A percentile compares a stretch with the other conserved stretches of the same genome.
These are phyloP conservation scores for Chlorella sp. DNA, from an alignment of 139 green algal genomes.

Conservation along the genomic window DNA sequence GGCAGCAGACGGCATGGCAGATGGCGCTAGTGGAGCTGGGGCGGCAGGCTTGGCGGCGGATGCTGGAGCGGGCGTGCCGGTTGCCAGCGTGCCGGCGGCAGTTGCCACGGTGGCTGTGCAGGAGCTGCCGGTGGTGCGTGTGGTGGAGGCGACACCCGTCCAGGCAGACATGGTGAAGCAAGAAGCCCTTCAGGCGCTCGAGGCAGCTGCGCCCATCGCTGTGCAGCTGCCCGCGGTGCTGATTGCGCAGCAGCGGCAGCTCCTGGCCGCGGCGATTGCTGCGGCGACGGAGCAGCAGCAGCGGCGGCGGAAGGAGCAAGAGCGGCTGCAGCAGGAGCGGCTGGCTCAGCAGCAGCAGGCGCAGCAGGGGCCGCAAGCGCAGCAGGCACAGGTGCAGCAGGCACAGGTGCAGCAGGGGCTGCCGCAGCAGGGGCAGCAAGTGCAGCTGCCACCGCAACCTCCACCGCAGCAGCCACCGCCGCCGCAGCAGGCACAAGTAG, in stretches of 20 bases:
- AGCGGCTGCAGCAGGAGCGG: not conserved
- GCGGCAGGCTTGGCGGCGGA: not conserved
- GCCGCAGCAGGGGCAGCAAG: not conserved
- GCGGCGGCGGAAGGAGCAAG: not conserved
- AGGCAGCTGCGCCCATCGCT: not conserved
- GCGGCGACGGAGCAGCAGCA: not conserved
- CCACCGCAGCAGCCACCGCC: not conserved
- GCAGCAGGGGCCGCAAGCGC: not conserved
- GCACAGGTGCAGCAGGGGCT: not conserved
- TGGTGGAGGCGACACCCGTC: not conserved
- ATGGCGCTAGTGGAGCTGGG: not conserved
- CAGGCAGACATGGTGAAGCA: not conserved
- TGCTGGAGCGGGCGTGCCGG: not conserved
- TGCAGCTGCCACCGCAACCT: not conserved
- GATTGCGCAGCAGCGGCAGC: not conserved
- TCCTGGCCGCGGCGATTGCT: not conserved
- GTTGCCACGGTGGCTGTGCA: not conserved
- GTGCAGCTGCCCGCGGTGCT: not conserved
- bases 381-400: not conserved
- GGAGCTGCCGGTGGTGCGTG: not conserved
- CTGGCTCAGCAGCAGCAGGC: not conserved
- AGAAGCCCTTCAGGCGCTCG: constrained; percentile 7
- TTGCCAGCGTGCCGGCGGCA: not conserved
- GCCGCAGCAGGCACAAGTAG: not conserved
- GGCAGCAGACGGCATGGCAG: too few relatives aligned